Evolutionary conservation across 345 rosid species (phyloP), one percentile per base, ranked within the genome.

Genomic region (Dovyalis caffra): DNA sequence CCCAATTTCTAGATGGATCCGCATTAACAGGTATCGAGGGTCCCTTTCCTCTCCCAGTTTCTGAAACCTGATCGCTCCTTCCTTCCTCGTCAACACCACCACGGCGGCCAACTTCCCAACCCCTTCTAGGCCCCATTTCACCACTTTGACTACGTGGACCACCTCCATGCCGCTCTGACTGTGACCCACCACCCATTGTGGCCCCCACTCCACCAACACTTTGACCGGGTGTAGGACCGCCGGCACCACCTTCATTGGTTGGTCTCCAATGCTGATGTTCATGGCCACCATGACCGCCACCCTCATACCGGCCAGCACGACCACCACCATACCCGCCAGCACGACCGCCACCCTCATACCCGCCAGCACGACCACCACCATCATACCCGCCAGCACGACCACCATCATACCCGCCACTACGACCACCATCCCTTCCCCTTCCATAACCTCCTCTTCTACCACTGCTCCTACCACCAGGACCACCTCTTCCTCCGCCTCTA

Each of bases 401-500:
- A 0, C 68, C 62, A 4, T 3, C 37, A 29, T 63, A 29, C 43
- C 58, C 38, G 2, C 34, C 34, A 29, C 18, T 11, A 6, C 37
- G 18, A 14, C 68, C 69, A 23, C 73, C 56, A 28, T 61, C 73
- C 8, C 66, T 38, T 20, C 75, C 40, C 1, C 76, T 62, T 1
- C 66, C 49, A 3, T 60, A 11, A 3, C 72, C 68, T 28, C 38
- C 23, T 64, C 80, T 14, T 10, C 82, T 73, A 1, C 78, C 74
- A 1, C 74, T 69, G 2, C 67, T 66, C 2, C 82, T 40, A 1
- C 83, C 75, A 10, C 77, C 66, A 9, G 40, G 33, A 60, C 16
- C 3, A 68, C 82, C 70, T 70, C 70, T 65, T 18, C 78, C 57
- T 3, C 69, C 70, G 8, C 70, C 78, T 34, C 38, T 38, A 33